Evolutionary conservation across 2,329 filamentous ascomycete species (phyloP), one percentile per base, ranked within the genome.

Genomic region (Apiospora koreana): DNA sequence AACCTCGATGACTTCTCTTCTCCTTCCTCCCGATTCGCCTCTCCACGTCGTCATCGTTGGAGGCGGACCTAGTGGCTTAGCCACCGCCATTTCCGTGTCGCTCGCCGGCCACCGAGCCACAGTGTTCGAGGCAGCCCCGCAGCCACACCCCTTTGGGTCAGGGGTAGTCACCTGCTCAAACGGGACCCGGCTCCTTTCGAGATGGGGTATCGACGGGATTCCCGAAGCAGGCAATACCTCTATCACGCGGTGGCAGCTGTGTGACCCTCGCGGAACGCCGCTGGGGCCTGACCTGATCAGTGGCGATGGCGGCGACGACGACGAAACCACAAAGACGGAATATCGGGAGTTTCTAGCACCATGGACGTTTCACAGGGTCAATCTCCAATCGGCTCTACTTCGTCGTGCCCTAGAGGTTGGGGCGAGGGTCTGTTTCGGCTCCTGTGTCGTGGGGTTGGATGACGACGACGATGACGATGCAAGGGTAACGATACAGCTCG

Each of bases 21-120:
- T n/a, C 2, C 16, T 1, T 6, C 12, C 25, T 25, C 4, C 18
- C 31, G 54, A 38, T 10, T n/a, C 64, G 25, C 38, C 38, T 3
- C 38, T 66, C 64, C 70, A 64, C 8, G 41, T 70, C 21, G 48
- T 70, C 38, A 50, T 70, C 8, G 48, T 70, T 2, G 69, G 69
- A 3, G 69, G 18, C 25, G 69, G 69, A 1, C 69, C 16, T 1
- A 76, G 41, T 38, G 69, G 69, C 18, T 21, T 70, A 3, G 69
- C 69, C n/a, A 68, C 69, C 9, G 65, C 69, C 38, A 70, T 70
- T 25, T 14, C 69, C 28, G 50, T 68, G 21, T 46, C 69, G 2
- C 41, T 48, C n/a, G 65, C 69, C 18, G 69, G 69, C 3, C 69
- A 70, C 54, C 8, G 21, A 16, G 69, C 65, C 3, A 64, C 50